Conservation (phyloP, 805 yeast genomes). For the Metschnikowia corniflorae region DNA sequence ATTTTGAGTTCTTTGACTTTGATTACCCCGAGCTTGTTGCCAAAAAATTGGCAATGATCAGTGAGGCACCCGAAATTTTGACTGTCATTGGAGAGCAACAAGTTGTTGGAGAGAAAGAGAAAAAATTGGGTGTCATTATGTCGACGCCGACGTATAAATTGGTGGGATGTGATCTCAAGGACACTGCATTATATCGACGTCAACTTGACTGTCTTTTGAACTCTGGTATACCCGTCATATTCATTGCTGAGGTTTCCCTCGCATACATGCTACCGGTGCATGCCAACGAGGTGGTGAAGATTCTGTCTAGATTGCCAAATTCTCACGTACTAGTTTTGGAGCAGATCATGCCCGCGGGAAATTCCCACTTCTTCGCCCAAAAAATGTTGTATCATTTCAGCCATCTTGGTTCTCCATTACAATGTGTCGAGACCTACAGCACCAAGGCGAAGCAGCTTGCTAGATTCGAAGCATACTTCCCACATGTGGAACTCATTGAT, state of each 20-base stretch:
- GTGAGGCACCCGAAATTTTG: conserved; percentile 43
- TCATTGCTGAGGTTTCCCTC: conserved; percentile 78
- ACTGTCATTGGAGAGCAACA: conserved; percentile 38
- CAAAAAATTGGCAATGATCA: conserved; percentile 53
- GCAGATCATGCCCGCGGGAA: conserved; percentile 66
- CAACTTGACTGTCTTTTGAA: conserved; percentile 26
- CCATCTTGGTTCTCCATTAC: conserved; percentile 63
- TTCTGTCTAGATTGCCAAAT: conserved; percentile 43
- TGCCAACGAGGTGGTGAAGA: conserved; percentile 59
- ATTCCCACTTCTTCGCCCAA: conserved; percentile 61
- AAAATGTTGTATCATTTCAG: conserved; percentile 72
- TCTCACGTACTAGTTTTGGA: conserved; percentile 66
- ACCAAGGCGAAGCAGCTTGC: conserved; percentile 43
- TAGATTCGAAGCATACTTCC: conserved; percentile 52
- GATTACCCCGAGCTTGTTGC: conserved; percentile 70
- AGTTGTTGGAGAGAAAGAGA: conserved; percentile 10
- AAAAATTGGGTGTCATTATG: conserved; percentile 16
- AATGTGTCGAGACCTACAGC: conserved; percentile 59
- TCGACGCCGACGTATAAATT: conserved; percentile 41
- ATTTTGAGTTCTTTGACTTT: conserved; percentile 57
- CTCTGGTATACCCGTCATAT: conserved; percentile 45
- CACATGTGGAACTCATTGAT: conserved; percentile 48
- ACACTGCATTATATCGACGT: conserved; percentile 34
- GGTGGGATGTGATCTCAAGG: conserved; percentile 65
- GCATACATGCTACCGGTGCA: conserved; percentile 70